Evolutionary conservation across 2,329 filamentous ascomycete species (phyloP).

Genomic region (Cordyceps tenuipes): DNA sequence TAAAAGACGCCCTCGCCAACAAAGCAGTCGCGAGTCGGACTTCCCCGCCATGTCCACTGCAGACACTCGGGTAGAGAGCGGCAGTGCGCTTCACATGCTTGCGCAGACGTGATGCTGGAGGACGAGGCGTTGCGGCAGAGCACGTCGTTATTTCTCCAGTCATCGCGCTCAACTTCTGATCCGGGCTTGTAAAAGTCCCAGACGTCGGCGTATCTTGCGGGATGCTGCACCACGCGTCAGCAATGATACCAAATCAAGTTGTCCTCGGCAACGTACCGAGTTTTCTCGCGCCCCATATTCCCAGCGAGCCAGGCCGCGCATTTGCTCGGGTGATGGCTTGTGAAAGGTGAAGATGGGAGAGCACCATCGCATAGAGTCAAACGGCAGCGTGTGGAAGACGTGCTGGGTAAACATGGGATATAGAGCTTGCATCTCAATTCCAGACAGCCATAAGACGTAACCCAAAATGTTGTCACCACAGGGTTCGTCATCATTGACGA

Average conservation of each 20-base stretch:
- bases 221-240: constrained; percentile 15
- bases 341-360: constrained; percentile 13
- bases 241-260: not conserved
- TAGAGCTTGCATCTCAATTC: constrained; percentile 11
- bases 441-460: constrained; percentile 5
- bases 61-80: not conserved
- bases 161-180: not conserved
- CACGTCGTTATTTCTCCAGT: constrained; percentile 12
- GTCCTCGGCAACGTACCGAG: not conserved
- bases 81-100: constrained; percentile 6
- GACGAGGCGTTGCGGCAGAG: not conserved
- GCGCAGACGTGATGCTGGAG: not conserved
- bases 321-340: constrained; percentile 11
- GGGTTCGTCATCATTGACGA: constrained; percentile 8
- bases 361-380: constrained; percentile 12
- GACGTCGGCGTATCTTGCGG: constrained; percentile 6
- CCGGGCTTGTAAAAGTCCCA: constrained; percentile 11
- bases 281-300: constrained; percentile 11
- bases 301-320: constrained; percentile 12
- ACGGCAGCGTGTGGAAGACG: constrained; percentile 5
- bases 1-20: constrained; percentile 1
- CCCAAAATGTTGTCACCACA: constrained; percentile 14
- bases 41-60: constrained; percentile 8
- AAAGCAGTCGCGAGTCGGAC: not conserved
- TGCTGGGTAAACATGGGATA: constrained; percentile 14